A percentile compares a stretch with the other conserved stretches of the same genome.
These are phyloP conservation scores for Fusarium pseudonygamai DNA, from an alignment of 2,329 filamentous ascomycete species.

Conservation along the genomic window DNA sequence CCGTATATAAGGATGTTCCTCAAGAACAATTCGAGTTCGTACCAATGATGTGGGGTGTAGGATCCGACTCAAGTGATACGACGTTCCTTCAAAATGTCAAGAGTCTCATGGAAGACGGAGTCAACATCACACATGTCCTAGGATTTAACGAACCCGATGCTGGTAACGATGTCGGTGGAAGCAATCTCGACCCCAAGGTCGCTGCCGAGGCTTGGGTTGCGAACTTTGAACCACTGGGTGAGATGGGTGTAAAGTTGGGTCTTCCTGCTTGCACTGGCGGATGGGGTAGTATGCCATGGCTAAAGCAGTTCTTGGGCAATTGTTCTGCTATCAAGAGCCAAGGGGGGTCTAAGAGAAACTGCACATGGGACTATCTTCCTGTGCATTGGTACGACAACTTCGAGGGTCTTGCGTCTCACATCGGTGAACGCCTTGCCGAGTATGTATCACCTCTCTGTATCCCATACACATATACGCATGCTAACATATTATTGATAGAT, in stretches of 20 bases:
- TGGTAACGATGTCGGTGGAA: conserved; percentile 65
- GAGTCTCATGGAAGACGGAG: conserved; percentile 58
- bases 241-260: conserved; percentile 72
- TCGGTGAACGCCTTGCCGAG: conserved; percentile 60
- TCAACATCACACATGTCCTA: conserved; percentile 74
- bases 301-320: conserved; percentile 70
- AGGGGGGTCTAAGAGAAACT: conserved; percentile 55
- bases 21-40: conserved; percentile 75
- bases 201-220: conserved; percentile 76
- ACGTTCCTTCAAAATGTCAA: conserved; percentile 70
- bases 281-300: conserved; percentile 70
- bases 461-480: fast-evolving
- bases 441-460: conserved; percentile 36
- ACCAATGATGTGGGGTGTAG: conserved; percentile 80
- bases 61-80: conserved; percentile 58
- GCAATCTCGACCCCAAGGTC: conserved; percentile 63
- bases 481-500: conserved; percentile 50
- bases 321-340: conserved; percentile 68
- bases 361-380: conserved; percentile 70
- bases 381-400: conserved; percentile 77
- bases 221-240: conserved; percentile 74
- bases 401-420: conserved; percentile 71
- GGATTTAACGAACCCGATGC: conserved; percentile 84
- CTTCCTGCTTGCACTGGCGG: conserved; percentile 76
- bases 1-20: conserved; percentile 57